Percentiles rank a stretch among this genome's conserved stretches.
phyloP scores from a whole-genome alignment of 2,329 filamentous ascomycete genomes.

The Ramularia endophylla region DNA sequence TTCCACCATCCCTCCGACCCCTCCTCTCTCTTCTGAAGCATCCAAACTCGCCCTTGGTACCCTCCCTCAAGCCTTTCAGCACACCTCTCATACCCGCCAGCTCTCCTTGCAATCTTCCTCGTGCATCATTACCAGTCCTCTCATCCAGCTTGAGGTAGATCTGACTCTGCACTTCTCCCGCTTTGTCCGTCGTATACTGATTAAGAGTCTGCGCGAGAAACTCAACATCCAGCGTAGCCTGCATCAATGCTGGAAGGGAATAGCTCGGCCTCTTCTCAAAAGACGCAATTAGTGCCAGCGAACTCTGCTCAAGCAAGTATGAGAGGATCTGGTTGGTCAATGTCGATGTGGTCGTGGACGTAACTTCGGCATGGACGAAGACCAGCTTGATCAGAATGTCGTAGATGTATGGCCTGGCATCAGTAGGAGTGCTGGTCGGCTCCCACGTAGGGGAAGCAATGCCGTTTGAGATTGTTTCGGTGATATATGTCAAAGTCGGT shows the following conservation, averaged over 20 bases:
- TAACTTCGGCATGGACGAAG: constrained; percentile 67
- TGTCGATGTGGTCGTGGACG: constrained; percentile 52
- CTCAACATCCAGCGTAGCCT: constrained; percentile 94
- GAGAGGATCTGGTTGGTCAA: constrained; percentile 78
- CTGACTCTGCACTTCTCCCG: constrained; percentile 74
- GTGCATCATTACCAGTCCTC: constrained; percentile 80
- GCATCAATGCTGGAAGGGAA: constrained; percentile 78
- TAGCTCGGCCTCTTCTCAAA: constrained; percentile 63
- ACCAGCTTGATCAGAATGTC: constrained; percentile 79
- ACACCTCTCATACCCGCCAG: constrained; percentile 82
- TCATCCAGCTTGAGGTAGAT: constrained; percentile 89
- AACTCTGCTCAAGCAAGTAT: constrained; percentile 77
- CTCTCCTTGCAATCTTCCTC: constrained; percentile 74
- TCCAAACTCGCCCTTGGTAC: constrained; percentile 72
- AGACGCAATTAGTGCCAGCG: constrained; percentile 70
- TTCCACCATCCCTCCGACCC: constrained; percentile 12
- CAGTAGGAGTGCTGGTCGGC: constrained; percentile 48
- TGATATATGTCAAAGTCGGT: constrained; percentile 63
- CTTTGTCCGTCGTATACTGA: constrained; percentile 79
- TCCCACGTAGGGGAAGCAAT: constrained; percentile 65
- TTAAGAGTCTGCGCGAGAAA: constrained; percentile 91
- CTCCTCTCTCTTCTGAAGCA: constrained; percentile 26
- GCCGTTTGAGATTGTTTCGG: constrained; percentile 64
- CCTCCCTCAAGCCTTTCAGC: constrained; percentile 75
- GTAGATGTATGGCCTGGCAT: constrained; percentile 86